Percentiles rank a stretch among this genome's conserved stretches.
Conservation (phyloP, 2,329 filamentous ascomycete genomes). For the Pseudocercospora ulei region DNA sequence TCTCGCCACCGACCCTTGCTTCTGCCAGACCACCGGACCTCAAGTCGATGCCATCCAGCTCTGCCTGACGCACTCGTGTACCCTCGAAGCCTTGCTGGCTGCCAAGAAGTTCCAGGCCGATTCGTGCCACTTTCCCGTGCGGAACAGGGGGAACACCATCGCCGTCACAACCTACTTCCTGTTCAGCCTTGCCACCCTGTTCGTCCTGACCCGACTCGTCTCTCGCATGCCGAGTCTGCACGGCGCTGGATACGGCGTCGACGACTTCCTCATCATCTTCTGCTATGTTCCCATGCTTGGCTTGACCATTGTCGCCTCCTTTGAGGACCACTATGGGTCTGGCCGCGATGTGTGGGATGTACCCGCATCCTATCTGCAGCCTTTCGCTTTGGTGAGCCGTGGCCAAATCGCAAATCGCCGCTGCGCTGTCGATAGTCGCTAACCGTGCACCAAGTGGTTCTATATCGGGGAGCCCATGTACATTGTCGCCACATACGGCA, state of each 20-base stretch:
- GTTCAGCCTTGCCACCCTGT: conserved; percentile 10
- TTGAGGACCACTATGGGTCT: conserved; percentile 7
- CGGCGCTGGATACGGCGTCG: conserved; percentile 13
- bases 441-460: conserved; percentile 13
- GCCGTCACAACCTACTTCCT: conserved; percentile 1
- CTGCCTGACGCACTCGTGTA: conserved; percentile 8
- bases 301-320: conserved; percentile 8
- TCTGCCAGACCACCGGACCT: conserved; percentile 3
- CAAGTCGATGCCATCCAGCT: conserved; percentile 2
- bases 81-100: conserved; percentile 2
- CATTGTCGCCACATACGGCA: conserved; percentile 10
- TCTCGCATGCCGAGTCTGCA: conserved; percentile 8
- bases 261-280: conserved; percentile 6
- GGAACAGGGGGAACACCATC: not conserved
- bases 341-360: conserved; percentile 9
- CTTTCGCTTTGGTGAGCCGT: conserved; percentile 5
- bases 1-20: conserved; percentile 9
- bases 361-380: not conserved
- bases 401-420: no score
- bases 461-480: conserved; percentile 18
- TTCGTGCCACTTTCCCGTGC: conserved; percentile 3
- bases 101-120: conserved; percentile 11
- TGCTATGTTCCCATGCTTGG: conserved; percentile 1
- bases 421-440: not conserved
- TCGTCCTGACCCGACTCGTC: conserved; percentile 9